Evolutionary conservation across 345 rosid genomes (phyloP).

Genomic region (Syzygium aromaticum): DNA sequence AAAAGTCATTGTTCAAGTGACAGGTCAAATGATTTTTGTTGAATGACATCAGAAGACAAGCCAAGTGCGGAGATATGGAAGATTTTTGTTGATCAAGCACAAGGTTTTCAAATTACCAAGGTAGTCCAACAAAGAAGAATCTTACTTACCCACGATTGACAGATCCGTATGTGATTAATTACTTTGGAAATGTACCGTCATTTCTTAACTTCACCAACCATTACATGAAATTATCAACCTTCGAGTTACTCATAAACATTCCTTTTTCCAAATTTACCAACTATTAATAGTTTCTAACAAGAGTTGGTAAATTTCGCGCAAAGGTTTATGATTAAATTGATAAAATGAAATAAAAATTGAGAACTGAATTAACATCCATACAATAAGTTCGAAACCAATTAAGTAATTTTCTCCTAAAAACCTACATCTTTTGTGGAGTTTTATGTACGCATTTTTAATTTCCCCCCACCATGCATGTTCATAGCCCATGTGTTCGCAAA

Average conservation of each 20-base stretch:
- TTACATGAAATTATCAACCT: not conserved
- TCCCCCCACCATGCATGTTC: too few species aligned
- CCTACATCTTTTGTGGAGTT: not conserved
- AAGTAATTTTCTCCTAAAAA: not conserved
- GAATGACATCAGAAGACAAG: not conserved
- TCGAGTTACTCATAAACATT: not conserved
- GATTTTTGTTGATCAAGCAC: not conserved
- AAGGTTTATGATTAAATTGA: not conserved
- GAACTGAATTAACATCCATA: not conserved
- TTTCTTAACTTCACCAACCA: not conserved
- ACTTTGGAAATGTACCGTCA: not conserved
- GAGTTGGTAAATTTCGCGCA: fast-evolving
- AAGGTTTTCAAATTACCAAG: not conserved
- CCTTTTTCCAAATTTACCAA: not conserved
- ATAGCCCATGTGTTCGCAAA: not conserved
- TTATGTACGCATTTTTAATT: not conserved
- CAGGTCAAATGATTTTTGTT: not conserved
- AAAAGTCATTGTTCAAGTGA: not conserved
- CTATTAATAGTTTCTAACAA: not conserved
- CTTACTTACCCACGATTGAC: not conserved
- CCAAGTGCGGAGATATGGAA: not conserved
- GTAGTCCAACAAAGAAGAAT: not conserved
- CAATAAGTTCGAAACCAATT: not conserved
- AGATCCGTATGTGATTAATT: not conserved
- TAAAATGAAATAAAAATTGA: not conserved